Base-by-base conservation (phyloP, 2,329 filamentous ascomycete genomes). In the Pseudonectria buxi region DNA sequence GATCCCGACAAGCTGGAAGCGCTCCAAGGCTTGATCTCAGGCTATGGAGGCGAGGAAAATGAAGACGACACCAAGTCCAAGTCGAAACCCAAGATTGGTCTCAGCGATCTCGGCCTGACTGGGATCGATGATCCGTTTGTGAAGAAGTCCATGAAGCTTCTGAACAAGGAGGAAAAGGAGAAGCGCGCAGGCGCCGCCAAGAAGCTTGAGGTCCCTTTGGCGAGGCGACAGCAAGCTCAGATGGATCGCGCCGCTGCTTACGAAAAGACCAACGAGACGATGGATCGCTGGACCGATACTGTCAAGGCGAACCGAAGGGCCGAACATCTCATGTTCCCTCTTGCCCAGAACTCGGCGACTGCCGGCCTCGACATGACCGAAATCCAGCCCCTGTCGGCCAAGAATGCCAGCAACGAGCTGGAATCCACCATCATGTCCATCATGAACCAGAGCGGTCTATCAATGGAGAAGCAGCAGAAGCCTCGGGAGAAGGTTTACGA, bases 221-320 rank as follows among this genome's bases (percentile, higher is more conserved):
- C 86, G 2, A 88, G 85, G 56, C 76, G 89, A 41, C 84, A 94
- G 50, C 90, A 96, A 59, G 88, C 89, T 55, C 79, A 81, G 32
- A 64, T 95, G 12, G 83, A 94, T 53, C 85, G 92, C 33, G 69
- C 71, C 34, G 87, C 80, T 15, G 92, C 92, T 3, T 94, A 89
- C 50, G 79, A 88, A 25, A 89, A 95, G 68, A 89, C 87, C 33
- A 95, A 94, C 53, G 83, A 95, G 60, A 90, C 88, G 0, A 69
- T 98, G 16, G 80, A 86, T 44, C 79, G 87, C 50, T 98, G 92
- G 92, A 83, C 83, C 24, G 90, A 95, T 41, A 96, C 92, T 0
- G 88, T 98, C 53, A 94, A 95, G 64, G 79, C 86, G 24, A 95
- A 95, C 60, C 83, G 92, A 40, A 76, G 87, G 49, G 89, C 90